Percentiles rank a stretch among this genome's conserved stretches.
Conservation (phyloP, 2,329 filamentous ascomycete genomes). For the Neonectria faginata region DNA sequence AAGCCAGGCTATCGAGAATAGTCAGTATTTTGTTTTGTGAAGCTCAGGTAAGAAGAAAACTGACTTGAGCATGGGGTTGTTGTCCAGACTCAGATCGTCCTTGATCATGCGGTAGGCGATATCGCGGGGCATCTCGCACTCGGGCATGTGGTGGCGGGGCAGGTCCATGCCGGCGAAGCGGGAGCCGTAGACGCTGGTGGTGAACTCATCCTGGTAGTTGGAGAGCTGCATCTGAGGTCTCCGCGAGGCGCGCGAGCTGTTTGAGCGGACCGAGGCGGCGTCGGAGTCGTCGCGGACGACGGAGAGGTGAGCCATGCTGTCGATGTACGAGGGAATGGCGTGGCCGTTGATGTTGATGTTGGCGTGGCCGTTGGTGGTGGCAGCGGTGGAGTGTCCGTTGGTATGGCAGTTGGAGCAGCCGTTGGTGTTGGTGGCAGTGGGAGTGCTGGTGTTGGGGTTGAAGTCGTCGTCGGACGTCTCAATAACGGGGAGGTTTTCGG, state of each 20-base stretch:
- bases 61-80: slow-evolving; percentile 87
- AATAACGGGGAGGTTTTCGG: slow-evolving; percentile 45
- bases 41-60: slow-evolving; percentile 38
- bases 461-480: slow-evolving; percentile 48
- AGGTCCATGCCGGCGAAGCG: slow-evolving; percentile 84
- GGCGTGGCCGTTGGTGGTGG: slow-evolving; percentile 37
- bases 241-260: slow-evolving; percentile 40
- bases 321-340: slow-evolving; percentile 32
- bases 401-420: slow-evolving; percentile 44
- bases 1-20: slow-evolving; percentile 74
- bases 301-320: slow-evolving; percentile 64
- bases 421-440: slow-evolving; percentile 44
- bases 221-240: slow-evolving; percentile 59
- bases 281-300: slow-evolving; percentile 52
- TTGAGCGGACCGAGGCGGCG: slow-evolving; percentile 44
- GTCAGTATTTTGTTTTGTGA: slow-evolving; percentile 19
- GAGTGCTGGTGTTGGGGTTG: slow-evolving; percentile 12
- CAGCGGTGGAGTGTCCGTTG: slow-evolving; percentile 41
- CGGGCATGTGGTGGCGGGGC: slow-evolving; percentile 87
- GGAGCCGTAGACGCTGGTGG: slow-evolving; percentile 88
- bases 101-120: slow-evolving; percentile 98
- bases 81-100: slow-evolving; percentile 91
- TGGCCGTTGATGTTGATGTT: slow-evolving; percentile 42
- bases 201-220: slow-evolving; percentile 69
- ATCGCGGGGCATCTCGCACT: slow-evolving; percentile 88